These are phyloP conservation scores for Fusarium zealandicum DNA, from an alignment of 2,329 filamentous ascomycete species.

Conservation along the genomic window DNA sequence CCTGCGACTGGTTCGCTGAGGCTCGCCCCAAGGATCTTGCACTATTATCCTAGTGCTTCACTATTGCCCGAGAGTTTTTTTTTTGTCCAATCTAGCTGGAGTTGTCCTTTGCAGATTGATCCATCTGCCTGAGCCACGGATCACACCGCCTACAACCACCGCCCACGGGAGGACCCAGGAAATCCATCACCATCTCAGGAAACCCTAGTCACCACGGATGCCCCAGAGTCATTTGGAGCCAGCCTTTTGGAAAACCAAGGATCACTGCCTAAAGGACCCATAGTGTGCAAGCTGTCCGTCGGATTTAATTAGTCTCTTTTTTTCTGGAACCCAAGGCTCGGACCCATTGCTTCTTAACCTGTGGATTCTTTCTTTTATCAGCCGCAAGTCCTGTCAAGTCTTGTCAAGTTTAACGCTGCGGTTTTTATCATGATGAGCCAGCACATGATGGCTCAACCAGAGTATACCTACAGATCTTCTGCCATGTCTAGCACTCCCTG, in stretches of 20 bases:
- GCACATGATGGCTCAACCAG: slow-evolving; percentile 55
- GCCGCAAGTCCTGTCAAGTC: slow-evolving; percentile 41
- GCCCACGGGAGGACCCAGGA: slow-evolving; percentile 39
- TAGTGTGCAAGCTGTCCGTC: slow-evolving; percentile 42
- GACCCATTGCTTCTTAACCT: slow-evolving; percentile 35
- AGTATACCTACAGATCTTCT: slow-evolving; percentile 57
- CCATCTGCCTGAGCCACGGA: slow-evolving; percentile 39
- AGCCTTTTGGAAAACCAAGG: slow-evolving; percentile 40
- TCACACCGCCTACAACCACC: slow-evolving; percentile 43
- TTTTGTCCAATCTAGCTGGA: slow-evolving; percentile 37
- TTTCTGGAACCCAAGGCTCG: slow-evolving; percentile 39
- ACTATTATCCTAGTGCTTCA: slow-evolving; percentile 42
- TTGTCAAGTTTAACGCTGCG: slow-evolving; percentile 35
- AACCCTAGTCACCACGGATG: slow-evolving; percentile 43
- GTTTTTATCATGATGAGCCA: slow-evolving; percentile 46
- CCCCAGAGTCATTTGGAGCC: slow-evolving; percentile 39
- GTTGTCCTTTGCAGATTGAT: slow-evolving; percentile 38
- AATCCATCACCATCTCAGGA: slow-evolving; percentile 40
- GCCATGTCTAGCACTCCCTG: slow-evolving; percentile 57
- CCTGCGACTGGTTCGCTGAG: slow-evolving; percentile 40
- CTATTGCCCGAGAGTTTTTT: slow-evolving; percentile 32
- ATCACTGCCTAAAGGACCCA: slow-evolving; percentile 44
- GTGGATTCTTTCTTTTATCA: slow-evolving; percentile 44
- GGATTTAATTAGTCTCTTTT: slow-evolving; percentile 40
- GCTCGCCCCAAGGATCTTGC: slow-evolving; percentile 33